A percentile compares a stretch with the other conserved stretches of the same genome.
These are phyloP conservation scores for Solanum gandarillasii DNA, from an alignment of 257 asterid genomes.

Conservation along the genomic window DNA sequence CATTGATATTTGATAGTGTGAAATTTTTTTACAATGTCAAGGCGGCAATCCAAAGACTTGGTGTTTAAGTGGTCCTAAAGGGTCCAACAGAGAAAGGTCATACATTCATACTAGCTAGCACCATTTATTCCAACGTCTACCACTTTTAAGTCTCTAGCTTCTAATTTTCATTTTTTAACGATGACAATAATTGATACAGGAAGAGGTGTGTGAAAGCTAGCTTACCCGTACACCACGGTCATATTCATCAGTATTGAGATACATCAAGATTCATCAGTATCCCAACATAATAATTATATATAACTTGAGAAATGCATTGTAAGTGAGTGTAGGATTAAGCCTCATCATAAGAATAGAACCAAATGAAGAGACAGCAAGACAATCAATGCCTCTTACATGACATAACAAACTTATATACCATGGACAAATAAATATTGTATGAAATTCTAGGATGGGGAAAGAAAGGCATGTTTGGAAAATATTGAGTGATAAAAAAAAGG, in stretches of 20 bases:
- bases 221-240: no score
- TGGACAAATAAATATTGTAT: not conserved
- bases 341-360: not conserved
- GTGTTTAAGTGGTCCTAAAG: not conserved
- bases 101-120: not conserved
- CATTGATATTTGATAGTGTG: not conserved
- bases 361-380: not conserved
- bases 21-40: not conserved
- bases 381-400: not conserved
- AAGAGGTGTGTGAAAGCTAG: not conserved
- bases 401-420: not conserved
- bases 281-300: not conserved
- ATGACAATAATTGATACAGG: not conserved
- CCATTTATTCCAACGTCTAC: not conserved
- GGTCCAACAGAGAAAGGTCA: not conserved
- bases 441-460: not conserved
- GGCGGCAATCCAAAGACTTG: not conserved
- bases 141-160: not conserved
- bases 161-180: not conserved
- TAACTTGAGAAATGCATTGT: not conserved
- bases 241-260: no score
- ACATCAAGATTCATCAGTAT: not conserved
- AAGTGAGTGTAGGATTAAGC: not conserved
- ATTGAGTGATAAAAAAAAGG: not conserved
- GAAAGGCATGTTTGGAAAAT: not conserved